Evolutionary conservation across 2,329 filamentous ascomycete genomes (phyloP).

Genomic region (Botryotinia narcissicola): DNA sequence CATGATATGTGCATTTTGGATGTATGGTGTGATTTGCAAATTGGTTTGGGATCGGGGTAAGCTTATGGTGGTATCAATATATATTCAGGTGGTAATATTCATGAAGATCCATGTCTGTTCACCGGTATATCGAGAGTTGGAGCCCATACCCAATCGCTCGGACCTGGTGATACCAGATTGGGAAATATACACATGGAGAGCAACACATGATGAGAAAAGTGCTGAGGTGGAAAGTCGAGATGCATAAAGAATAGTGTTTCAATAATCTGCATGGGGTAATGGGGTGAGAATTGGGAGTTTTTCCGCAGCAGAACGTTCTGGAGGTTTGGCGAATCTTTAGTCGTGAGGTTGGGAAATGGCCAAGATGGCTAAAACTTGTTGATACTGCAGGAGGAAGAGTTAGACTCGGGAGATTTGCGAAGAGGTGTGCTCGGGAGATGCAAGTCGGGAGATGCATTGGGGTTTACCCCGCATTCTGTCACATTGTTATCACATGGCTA

Average conservation of each 20-base stretch:
- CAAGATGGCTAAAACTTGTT: not conserved
- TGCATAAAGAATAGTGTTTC: not conserved
- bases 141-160: slow-evolving; percentile 3
- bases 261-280: slow-evolving; percentile 3
- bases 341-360: not conserved
- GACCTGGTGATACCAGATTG: slow-evolving; percentile 9
- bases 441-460: not conserved
- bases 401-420: not conserved
- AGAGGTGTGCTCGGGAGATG: not conserved
- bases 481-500: not conserved
- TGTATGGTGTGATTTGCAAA: not conserved
- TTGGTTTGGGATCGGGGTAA: not conserved
- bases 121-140: not conserved
- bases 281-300: not conserved
- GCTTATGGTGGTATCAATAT: slow-evolving; percentile 10
- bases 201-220: not conserved
- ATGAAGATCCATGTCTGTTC: not conserved
- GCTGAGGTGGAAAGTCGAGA: not conserved
- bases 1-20: not conserved
- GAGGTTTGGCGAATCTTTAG: not conserved
- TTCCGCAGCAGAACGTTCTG: not conserved
- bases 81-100: not conserved
- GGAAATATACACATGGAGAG: not conserved
- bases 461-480: slow-evolving; percentile 6
- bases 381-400: not conserved